Base-by-base conservation (phyloP, 2,329 filamentous ascomycete species). In the Nemania sp. region DNA sequence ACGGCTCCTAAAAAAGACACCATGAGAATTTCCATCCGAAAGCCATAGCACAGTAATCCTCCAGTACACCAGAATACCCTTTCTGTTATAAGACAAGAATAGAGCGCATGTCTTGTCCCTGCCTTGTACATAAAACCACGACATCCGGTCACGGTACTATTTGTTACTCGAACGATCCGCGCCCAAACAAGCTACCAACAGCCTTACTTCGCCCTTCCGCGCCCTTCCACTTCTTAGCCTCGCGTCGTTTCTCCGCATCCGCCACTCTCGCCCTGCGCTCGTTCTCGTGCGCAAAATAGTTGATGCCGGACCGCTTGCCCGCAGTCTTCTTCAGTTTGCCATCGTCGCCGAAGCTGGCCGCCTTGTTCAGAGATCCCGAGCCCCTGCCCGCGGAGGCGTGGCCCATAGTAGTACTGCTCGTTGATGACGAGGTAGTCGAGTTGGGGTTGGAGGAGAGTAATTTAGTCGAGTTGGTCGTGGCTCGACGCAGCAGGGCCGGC, bases 401-500 rank as follows among this genome's bases (percentile, higher is more conserved):
- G 36, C 45, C 47, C 22, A 23, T 23, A 15, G 23, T 33, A n/a
- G 24, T 31, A 20, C 44, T 49, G 28, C 47, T 42, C 17, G 39
- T 39, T 1, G 53, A 36, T 6, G 57, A 41, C 2, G 59, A 51
- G 1, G 57, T 34, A 3, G 48, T 52, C 3, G 46, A 5, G 11
- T 71, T 63, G 3, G 65, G 56, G 42, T 63, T 65, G 43, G 74
- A 78, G 34, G 74, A 78, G 34, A 78, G 67, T 14, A 80, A 71
- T 33, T 48, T 56, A 8, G 22, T 51, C 22, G 80, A 83, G 54
- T 86, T 86, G 11, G 86, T 87, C 0, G 89, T 93, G 4, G 89
- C 88, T 24, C 88, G 81, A 22, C 89, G 82, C 15, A 94, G 79
- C 17, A 94, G 77, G 0, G 82, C 79, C 0, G 90, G 89, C 1